Evolutionary conservation across 176 grass and related monocot genomes (phyloP).

Genomic region (Hordeum marinum): DNA sequence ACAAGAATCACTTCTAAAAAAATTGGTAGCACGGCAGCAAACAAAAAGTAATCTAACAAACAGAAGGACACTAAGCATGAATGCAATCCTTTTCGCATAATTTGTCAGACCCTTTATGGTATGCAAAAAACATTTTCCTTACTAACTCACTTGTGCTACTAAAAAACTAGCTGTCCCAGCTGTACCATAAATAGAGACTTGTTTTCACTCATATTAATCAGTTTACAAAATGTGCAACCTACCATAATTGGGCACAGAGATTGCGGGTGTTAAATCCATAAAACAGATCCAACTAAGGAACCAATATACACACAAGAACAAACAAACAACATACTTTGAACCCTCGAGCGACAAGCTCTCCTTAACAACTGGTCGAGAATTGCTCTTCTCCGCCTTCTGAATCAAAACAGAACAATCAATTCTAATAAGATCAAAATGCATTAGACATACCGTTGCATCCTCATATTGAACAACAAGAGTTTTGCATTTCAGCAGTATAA

Average conservation of each 20-base stretch:
- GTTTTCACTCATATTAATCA: background rate
- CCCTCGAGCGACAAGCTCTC: conserved; percentile 35
- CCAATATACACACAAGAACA: background rate
- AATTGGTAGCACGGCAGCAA: background rate
- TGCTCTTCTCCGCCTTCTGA: conserved; percentile 31
- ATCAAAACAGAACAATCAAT: conserved; percentile 12
- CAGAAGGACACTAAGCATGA: background rate
- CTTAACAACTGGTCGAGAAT: conserved; percentile 26
- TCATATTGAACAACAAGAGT: background rate
- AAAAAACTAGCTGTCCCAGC: background rate
- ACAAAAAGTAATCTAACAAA: background rate
- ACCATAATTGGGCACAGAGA: background rate
- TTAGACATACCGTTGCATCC: background rate
- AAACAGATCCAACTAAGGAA: background rate
- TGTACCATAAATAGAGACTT: background rate
- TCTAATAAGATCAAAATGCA: conserved; percentile 3
- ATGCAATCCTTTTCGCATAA: background rate
- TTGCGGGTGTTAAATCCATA: background rate
- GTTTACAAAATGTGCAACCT: background rate
- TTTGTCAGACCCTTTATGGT: background rate
- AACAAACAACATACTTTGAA: conserved; percentile 43
- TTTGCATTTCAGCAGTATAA: background rate
- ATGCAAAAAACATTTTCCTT: background rate
- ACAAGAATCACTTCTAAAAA: background rate
- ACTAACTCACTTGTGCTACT: background rate